These are phyloP conservation scores for Pseudogymnoascus sp. DNA, from an alignment of 2,329 filamentous ascomycete genomes.

Conservation along the genomic window DNA sequence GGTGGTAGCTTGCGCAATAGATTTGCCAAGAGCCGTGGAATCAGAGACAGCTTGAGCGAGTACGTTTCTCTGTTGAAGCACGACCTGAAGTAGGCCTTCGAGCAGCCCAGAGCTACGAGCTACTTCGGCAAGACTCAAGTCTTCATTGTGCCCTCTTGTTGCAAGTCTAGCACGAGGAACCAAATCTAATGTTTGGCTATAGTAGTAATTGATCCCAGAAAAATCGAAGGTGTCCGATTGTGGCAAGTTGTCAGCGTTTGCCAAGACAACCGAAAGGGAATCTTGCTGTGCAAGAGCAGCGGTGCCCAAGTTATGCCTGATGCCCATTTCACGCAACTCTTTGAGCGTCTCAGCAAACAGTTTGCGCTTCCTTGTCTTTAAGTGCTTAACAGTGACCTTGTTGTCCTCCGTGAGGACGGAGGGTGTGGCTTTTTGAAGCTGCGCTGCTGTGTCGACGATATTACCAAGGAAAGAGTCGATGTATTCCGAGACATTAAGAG, in stretches of 20 bases:
- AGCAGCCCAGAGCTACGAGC: constrained; percentile 71
- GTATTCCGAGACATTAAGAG: constrained; percentile 47
- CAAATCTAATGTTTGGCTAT: constrained; percentile 70
- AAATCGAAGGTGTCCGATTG: constrained; percentile 16
- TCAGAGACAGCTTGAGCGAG: constrained; percentile 19
- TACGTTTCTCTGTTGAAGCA: constrained; percentile 48
- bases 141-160: constrained; percentile 67
- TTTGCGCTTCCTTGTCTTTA: constrained; percentile 83
- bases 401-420: constrained; percentile 76
- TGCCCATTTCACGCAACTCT: constrained; percentile 76
- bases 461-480: constrained; percentile 61
- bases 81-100: constrained; percentile 71
- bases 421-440: constrained; percentile 78
- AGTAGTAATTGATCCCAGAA: constrained; percentile 56
- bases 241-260: constrained; percentile 40
- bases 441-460: constrained; percentile 57
- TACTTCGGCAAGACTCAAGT: constrained; percentile 73
- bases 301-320: constrained; percentile 71
- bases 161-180: constrained; percentile 59
- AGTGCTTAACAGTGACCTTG: constrained; percentile 71
- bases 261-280: constrained; percentile 60
- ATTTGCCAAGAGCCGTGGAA: constrained; percentile 19
- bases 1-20: constrained; percentile 23
- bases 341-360: constrained; percentile 84
- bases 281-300: constrained; percentile 65